Conservation (phyloP, 306 rosid genomes). For the Alnus glutinosa region DNA sequence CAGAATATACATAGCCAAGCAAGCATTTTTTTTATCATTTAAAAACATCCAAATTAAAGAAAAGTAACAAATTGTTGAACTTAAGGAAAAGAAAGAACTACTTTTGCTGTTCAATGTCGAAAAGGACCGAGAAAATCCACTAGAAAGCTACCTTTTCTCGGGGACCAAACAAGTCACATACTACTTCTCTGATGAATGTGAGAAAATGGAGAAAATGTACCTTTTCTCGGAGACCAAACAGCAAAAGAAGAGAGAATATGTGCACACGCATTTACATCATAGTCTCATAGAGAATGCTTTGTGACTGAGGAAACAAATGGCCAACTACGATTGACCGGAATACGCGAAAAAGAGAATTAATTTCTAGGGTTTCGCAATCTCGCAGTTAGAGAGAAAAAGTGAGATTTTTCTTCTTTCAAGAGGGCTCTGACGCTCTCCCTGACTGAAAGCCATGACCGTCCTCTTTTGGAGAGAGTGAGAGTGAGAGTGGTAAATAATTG, state of each 20-base stretch:
- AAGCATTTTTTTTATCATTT: too few species aligned
- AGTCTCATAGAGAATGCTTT: neutral
- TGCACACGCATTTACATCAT: too few species aligned
- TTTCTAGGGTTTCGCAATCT: slow-evolving; percentile 47
- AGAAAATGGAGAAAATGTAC: neutral
- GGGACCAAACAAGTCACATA: neutral
- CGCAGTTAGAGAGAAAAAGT: slow-evolving; percentile 25
- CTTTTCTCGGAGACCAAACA: slow-evolving; percentile 19
- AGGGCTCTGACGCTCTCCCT: neutral
- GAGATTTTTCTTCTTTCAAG: neutral
- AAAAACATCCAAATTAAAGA: too few species aligned
- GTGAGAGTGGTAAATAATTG: neutral
- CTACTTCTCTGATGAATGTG: neutral
- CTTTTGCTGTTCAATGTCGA: neutral
- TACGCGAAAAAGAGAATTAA: slow-evolving; percentile 19
- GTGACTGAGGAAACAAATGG: neutral
- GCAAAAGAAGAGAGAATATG: neutral
- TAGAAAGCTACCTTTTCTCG: neutral
- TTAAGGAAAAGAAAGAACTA: too few species aligned
- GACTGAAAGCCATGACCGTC: slow-evolving; percentile 26
- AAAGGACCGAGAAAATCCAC: neutral
- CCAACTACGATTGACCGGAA: neutral
- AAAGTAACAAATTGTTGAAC: slow-evolving; percentile 3
- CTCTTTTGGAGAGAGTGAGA: neutral
- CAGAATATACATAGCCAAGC: neutral